Percentiles rank a stretch among this genome's conserved stretches.
These are phyloP conservation scores for Erucastrum elatum DNA, from an alignment of 345 rosid genomes.

Conservation along the genomic window DNA sequence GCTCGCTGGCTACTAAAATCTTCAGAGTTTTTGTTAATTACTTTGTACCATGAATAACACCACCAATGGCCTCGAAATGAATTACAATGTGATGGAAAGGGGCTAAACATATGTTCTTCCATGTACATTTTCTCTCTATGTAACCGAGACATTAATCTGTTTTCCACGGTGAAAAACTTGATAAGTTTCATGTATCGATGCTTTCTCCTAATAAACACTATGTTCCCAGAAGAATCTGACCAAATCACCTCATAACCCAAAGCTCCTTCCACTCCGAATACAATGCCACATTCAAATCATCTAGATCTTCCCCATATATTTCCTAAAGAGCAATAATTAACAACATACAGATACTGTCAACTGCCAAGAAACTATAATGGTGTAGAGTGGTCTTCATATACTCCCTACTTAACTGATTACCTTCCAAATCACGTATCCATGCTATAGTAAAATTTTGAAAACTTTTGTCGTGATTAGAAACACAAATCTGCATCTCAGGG, in stretches of 20 bases:
- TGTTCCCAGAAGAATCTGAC: neutral
- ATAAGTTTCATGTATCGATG: neutral
- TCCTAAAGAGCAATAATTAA: neutral
- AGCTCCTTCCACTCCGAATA: neutral
- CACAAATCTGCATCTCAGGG: constrained; percentile 80
- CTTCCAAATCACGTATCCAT: neutral
- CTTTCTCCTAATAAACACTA: neutral
- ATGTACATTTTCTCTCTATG: neutral
- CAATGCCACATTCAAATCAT: neutral
- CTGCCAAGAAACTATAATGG: neutral
- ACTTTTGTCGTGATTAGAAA: neutral
- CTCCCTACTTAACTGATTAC: neutral
- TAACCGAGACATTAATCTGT: neutral
- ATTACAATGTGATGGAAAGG: neutral
- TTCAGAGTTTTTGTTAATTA: neutral
- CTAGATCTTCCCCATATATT: neutral
- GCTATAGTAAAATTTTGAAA: neutral
- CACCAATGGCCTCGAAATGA: neutral
- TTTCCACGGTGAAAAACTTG: neutral
- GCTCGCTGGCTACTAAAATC: neutral
- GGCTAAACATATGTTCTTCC: neutral
- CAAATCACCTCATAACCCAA: neutral
- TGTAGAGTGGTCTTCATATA: neutral
- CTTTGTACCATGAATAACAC: neutral
- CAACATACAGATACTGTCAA: neutral